These are phyloP conservation scores for Leucosporidium scottii DNA, from an alignment of 768 basidiomycete genomes.

Conservation along the genomic window DNA sequence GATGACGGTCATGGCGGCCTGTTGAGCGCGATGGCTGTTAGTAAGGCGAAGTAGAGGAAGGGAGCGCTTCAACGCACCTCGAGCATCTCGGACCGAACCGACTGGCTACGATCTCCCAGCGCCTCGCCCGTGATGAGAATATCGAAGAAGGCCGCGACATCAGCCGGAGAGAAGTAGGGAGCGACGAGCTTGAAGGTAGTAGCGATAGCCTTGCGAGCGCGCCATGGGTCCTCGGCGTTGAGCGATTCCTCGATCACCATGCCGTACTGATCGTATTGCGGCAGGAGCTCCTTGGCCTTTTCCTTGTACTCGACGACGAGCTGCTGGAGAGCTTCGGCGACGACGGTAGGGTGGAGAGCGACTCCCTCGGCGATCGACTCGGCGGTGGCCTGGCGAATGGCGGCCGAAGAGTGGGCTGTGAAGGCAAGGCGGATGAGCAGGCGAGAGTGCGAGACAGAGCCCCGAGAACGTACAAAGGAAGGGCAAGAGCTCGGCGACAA, in stretches of 20 bases:
- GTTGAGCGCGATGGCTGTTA: conserved; percentile 13
- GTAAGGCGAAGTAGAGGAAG: background rate
- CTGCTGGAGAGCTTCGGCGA: conserved; percentile 45
- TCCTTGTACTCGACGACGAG: conserved; percentile 73
- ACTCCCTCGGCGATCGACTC: conserved; percentile 69
- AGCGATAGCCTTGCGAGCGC: conserved; percentile 67
- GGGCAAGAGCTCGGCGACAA: conserved; percentile 52
- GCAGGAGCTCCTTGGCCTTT: conserved; percentile 79
- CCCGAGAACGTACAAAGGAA: conserved; percentile 57
- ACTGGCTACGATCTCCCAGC: conserved; percentile 71
- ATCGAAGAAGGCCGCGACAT: conserved; percentile 65
- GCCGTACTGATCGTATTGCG: conserved; percentile 87
- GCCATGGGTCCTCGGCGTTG: conserved; percentile 76
- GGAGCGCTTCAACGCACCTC: conserved; percentile 26
- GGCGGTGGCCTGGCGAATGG: conserved; percentile 68
- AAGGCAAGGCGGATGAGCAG: background rate
- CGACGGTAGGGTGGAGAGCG: conserved; percentile 60
- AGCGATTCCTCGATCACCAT: conserved; percentile 84
- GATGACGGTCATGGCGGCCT: conserved; percentile 70
- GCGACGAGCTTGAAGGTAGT: conserved; percentile 61
- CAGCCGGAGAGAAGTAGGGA: conserved; percentile 55
- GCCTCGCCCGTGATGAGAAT: conserved; percentile 82
- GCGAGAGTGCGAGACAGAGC: background rate
- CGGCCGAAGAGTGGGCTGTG: conserved; percentile 67
- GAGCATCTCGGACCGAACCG: conserved; percentile 80